Evolutionary conservation across 2,329 filamentous ascomycete species (phyloP), one percentile per base, ranked within the genome.

Genomic region (Epichloe bromicola): DNA sequence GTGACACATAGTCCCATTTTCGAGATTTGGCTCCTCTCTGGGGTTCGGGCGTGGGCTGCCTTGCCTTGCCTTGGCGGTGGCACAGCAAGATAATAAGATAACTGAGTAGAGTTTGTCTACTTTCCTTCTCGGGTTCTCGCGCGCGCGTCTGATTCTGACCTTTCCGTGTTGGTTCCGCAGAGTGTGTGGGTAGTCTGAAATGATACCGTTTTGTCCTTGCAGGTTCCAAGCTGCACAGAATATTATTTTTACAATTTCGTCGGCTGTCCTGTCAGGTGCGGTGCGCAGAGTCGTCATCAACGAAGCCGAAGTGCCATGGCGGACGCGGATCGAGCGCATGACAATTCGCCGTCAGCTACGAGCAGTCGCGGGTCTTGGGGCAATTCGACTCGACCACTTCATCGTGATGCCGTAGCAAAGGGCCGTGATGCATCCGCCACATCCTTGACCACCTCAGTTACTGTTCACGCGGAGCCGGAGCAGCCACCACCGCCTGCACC

Each of bases 401-500:
- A 38, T 15, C 15, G 26, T 3, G 5, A 2, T 14, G 40, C 12
- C 1, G 3, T 2, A 17, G 14, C 7, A 26, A 42, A 46, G 30
- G 20, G 34, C 17, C 34, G 26, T 41, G 26, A 30, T 8, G 46
- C 11, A 10, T 33, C 46, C 12, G 14, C 36, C 15, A 15, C 19
- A 3, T 44, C 46, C 5, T 14, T 33, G 7, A 17, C 15, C 50
- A 17, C 17, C 11, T 34, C 34, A 4, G 26, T 15, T 30, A 11
- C 30, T 34, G 5, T 11, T 11, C 30, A 39, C 8, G 39, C 19
- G 34, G 48, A 39, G 12, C n/a, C 17, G 5, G 15, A 44, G 48
- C 48, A 43, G 14, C 30, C 47, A 17, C 2, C 26, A 26, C 41
- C 17, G 34, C 39, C 61, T 7, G 19, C 45, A n/a, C 43, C 55